Evolutionary conservation across 75 land plant species (phyloP).

Genomic region (Gnetum montanum): DNA sequence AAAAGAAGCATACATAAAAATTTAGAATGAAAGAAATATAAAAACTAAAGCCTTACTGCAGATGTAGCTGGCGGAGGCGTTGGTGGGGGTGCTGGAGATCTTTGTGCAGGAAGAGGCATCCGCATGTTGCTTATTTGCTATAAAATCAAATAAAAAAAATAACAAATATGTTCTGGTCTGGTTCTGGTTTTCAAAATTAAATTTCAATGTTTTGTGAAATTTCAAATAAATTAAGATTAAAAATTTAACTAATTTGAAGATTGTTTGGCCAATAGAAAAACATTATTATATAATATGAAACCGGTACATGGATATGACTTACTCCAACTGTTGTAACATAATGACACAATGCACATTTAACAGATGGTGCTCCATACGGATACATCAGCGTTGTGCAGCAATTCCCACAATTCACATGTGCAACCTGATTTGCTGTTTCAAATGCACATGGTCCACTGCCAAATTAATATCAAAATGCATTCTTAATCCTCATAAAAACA

Average conservation of each 20-base stretch:
- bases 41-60: not conserved
- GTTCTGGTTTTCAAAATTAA: too few relatives aligned
- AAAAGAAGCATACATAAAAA: too few relatives aligned
- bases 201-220: too few relatives aligned
- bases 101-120: conserved; percentile 27
- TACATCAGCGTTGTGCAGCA: conserved; percentile 86
- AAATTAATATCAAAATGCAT: conserved; percentile 9
- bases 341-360: conserved; percentile 94
- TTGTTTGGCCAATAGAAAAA: too few relatives aligned
- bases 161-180: too few relatives aligned
- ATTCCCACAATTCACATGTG: conserved; percentile 91
- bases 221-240: too few relatives aligned
- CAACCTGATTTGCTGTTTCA: conserved; percentile 77
- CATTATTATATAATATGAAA: too few relatives aligned
- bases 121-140: conserved; percentile 15
- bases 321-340: conserved; percentile 84
- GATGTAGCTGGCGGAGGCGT: conserved; percentile 10
- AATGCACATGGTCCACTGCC: conserved; percentile 10
- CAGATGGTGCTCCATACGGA: conserved; percentile 88
- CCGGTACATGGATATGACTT: conserved; percentile 17
- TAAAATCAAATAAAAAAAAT: conserved; percentile 3
- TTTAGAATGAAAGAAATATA: not conserved
- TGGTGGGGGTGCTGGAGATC: conserved; percentile 11
- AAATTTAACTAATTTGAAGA: too few relatives aligned
- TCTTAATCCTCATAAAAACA: too few relatives aligned